Evolutionary conservation across 495 filamentous ascomycete species (phyloP).

Genomic region (Talaromyces trachyspermus): DNA sequence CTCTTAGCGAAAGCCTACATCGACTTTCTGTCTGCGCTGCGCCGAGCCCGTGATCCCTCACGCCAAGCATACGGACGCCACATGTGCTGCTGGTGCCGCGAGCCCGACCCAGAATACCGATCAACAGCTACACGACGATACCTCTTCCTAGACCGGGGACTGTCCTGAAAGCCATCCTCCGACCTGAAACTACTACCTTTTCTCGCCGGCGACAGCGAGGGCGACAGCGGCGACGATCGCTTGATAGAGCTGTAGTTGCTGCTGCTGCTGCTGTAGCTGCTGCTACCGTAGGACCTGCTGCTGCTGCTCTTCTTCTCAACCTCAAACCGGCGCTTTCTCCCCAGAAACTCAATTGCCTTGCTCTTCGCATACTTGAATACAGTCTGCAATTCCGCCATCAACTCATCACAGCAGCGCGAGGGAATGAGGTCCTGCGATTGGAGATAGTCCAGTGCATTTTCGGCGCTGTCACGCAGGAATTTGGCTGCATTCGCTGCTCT

Average conservation of each 20-base stretch:
- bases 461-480: constrained; percentile 43
- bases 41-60: not conserved
- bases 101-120: not conserved
- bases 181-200: no score
- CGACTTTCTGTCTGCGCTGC: no score
- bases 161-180: no score
- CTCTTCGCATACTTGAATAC: constrained; percentile 21
- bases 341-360: constrained; percentile 29
- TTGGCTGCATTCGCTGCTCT: constrained; percentile 24
- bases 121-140: not conserved
- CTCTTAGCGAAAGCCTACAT: no score
- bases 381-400: constrained; percentile 26
- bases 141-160: no score
- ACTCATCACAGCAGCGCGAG: constrained; percentile 7
- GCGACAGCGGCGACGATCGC: no score
- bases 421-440: constrained; percentile 15
- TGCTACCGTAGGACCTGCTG: not conserved
- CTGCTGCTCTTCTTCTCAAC: no score
- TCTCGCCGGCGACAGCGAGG: not conserved
- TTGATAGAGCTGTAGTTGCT: not conserved
- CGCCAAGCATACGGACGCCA: not conserved
- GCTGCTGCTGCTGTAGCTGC: not conserved
- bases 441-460: constrained; percentile 35
- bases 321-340: constrained; percentile 39
- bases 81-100: not conserved